These are phyloP conservation scores for Lunasporangiospora selenospora DNA, from an alignment of 192 early-diverging fungal genomes.

Conservation along the genomic window DNA sequence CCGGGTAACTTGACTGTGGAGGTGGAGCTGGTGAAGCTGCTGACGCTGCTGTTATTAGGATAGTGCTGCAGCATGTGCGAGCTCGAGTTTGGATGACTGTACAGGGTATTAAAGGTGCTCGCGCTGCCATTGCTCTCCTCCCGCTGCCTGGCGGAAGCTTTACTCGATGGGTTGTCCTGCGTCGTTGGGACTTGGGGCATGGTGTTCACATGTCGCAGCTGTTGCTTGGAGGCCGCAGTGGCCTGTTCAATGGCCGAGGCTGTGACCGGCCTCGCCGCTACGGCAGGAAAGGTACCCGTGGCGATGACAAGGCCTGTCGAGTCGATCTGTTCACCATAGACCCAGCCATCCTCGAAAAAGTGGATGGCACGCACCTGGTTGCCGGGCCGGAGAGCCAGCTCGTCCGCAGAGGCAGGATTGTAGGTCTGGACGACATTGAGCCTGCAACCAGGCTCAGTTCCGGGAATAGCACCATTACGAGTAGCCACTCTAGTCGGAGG, in stretches of 20 bases:
- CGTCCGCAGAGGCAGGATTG: constrained; percentile 23
- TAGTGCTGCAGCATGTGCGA: constrained; percentile 22
- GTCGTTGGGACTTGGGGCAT: constrained; percentile 21
- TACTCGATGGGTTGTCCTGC: constrained; percentile 26
- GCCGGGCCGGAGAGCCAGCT: constrained; percentile 37
- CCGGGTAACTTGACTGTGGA: constrained; percentile 36
- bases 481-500: constrained; percentile 18
- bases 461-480: constrained; percentile 12
- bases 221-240: constrained; percentile 16
- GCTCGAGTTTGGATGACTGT: constrained; percentile 45
- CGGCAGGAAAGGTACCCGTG: constrained; percentile 24
- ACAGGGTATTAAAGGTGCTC: constrained; percentile 34
- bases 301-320: constrained; percentile 20
- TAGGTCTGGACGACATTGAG: constrained; percentile 30
- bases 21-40: constrained; percentile 12
- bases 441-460: constrained; percentile 25
- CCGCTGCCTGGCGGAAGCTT: constrained; percentile 9
- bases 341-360: constrained; percentile 44
- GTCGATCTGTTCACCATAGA: constrained; percentile 44
- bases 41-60: constrained; percentile 16
- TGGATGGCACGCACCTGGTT: constrained; percentile 40
- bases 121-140: constrained; percentile 23
- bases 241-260: constrained; percentile 11
- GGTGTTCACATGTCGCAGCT: constrained; percentile 17
- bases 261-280: constrained; percentile 21